These are phyloP conservation scores for Cucurbita pepo DNA, from an alignment of 306 rosid species.

Conservation along the genomic window DNA sequence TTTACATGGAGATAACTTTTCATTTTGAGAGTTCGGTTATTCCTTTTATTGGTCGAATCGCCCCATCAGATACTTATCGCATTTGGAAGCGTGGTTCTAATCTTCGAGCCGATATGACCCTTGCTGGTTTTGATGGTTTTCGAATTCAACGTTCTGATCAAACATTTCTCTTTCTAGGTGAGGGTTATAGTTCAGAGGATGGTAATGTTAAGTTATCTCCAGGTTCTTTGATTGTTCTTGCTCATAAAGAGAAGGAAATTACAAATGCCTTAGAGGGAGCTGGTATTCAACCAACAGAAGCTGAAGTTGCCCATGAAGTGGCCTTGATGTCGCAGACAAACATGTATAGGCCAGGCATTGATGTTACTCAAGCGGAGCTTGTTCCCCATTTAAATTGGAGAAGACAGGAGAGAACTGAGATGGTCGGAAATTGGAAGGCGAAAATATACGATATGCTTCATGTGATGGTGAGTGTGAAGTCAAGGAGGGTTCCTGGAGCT, in stretches of 20 bases:
- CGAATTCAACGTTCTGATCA: conserved; percentile 94
- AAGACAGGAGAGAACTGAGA: conserved; percentile 94
- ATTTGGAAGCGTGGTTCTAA: conserved; percentile 98
- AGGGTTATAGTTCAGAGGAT: conserved; percentile 77
- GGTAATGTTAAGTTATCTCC: conserved; percentile 49
- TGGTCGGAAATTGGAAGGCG: conserved; percentile 96
- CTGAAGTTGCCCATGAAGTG: conserved; percentile 94
- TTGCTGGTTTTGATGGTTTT: conserved; percentile 97
- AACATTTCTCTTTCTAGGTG: conserved; percentile 94
- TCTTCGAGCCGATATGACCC: conserved; percentile 98
- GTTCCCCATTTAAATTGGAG: conserved; percentile 93
- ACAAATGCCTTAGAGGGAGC: conserved; percentile 98
- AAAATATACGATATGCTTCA: conserved; percentile 95
- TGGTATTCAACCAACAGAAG: conserved; percentile 85
- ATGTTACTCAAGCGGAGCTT: conserved; percentile 97
- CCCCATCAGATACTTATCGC: conserved; percentile 95
- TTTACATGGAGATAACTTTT: conserved; percentile 95
- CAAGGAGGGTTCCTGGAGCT: conserved; percentile 97
- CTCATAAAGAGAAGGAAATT: conserved; percentile 93
- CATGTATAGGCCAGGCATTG: conserved; percentile 96
- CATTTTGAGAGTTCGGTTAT: conserved; percentile 98
- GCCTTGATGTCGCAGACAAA: conserved; percentile 88
- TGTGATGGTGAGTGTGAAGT: conserved; percentile 95
- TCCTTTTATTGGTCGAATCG: conserved; percentile 90
- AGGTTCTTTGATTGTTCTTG: conserved; percentile 88